Base-by-base conservation (phyloP, 208 protist genomes). In the Leishmania braziliensis region DNA sequence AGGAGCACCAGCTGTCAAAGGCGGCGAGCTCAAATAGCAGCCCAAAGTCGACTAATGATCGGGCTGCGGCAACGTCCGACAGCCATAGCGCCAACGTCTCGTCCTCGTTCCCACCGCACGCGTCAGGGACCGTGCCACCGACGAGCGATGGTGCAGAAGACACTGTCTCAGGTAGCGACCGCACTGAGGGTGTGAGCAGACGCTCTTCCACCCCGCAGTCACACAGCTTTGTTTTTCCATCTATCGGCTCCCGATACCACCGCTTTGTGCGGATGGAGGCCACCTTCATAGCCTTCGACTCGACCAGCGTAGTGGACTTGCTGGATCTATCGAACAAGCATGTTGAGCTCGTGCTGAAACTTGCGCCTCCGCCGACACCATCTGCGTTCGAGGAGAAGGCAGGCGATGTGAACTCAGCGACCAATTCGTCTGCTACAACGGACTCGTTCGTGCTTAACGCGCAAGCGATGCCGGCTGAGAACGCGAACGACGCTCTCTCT, bases 211-310 rank as follows among this genome's bases (percentile, higher is more conserved):
- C 73, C 48, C 79, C 74, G 43, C 60, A 83, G 29, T 56, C 77
- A 60, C 76, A 68, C 75, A 86, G 69, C 66, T 91, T 90, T 54
- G 83, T 88, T 50, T 87, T 91, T 62, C 84, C 88, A 5, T 60
- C 74, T 29, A 90, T 90, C 68, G 88, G 88, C 76, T 83, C 86
- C 54, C 71, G 75, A 3, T 54, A 48, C 50, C 90, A 93, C 82
- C 78, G 77, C 20, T 97, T 95, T 79, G 87, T 88, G 16, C 91
- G 91, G 53, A 89, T 93, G 60, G 93, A 97, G 85, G 86, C 89
- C 0, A 90, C 89, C 56, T 97, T 97, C 82, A 89, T 95, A 65
- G 93, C 91, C 16, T 95, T 97, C 70, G 91, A 95, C 80, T 87
- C 86, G 36, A 88, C 79, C 60, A 94, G 78, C 60, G 86, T 95